Evolutionary conservation across 139 green algal genomes (phyloP).

Genomic region (Limnomonas spitsbergensis): DNA sequence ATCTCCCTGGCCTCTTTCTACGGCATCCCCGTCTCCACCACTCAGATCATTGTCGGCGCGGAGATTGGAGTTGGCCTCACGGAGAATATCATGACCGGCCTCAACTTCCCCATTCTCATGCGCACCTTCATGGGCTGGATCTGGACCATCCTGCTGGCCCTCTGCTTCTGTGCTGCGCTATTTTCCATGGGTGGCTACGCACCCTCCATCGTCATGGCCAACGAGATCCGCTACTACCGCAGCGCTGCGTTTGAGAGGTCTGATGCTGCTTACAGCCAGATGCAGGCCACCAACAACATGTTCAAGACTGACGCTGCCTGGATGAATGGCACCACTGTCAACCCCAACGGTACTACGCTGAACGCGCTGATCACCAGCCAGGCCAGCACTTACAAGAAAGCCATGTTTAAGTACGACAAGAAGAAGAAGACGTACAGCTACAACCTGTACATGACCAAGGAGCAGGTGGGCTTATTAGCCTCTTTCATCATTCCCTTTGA

Average conservation of each 20-base stretch:
- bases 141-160: slow-evolving; percentile 5
- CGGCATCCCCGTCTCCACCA: slow-evolving; percentile 30
- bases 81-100: slow-evolving; percentile 2
- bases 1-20: slow-evolving; percentile 32
- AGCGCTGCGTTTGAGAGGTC: background rate
- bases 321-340: too few species aligned
- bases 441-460: too few species aligned
- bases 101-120: too few species aligned
- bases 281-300: background rate
- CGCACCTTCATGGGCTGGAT: too few species aligned
- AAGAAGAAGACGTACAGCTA: too few species aligned
- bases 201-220: slow-evolving; percentile 6
- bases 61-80: slow-evolving; percentile 10
- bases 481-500: background rate
- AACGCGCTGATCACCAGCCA: too few species aligned
- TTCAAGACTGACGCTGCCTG: slow-evolving; percentile 3
- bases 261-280: background rate
- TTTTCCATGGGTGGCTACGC: slow-evolving; percentile 15
- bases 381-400: too few species aligned
- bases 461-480: too few species aligned
- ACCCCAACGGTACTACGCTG: too few species aligned
- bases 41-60: slow-evolving; percentile 13
- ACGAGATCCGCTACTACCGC: background rate
- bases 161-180: slow-evolving; percentile 11
- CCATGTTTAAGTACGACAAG: too few species aligned